Evolutionary conservation across 2,329 filamentous ascomycete species (phyloP).

Genomic region (Gnomoniopsis sp.): DNA sequence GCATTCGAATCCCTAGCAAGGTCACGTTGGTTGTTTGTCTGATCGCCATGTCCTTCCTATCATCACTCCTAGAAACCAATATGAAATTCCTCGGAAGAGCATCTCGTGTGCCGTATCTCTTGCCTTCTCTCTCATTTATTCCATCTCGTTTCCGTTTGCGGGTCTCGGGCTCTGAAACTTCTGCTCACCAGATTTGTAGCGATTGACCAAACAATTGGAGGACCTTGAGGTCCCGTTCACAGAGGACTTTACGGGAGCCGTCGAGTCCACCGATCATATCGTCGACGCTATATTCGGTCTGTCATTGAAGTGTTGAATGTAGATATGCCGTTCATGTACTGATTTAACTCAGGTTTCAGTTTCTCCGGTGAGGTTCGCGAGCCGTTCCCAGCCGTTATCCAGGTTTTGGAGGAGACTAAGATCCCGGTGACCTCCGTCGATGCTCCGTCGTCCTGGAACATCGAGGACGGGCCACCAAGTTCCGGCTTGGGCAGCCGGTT

Average conservation of each 20-base stretch:
- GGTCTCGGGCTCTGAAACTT: not conserved
- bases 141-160: constrained; percentile 1
- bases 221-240: constrained; percentile 82
- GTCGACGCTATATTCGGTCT: constrained; percentile 90
- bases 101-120: not conserved
- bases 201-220: constrained; percentile 78
- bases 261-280: constrained; percentile 71
- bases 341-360: constrained; percentile 66
- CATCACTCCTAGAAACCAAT: not conserved
- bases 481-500: constrained; percentile 77
- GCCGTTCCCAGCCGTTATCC: constrained; percentile 81
- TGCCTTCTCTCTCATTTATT: constrained; percentile 18
- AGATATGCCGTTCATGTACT: not conserved
- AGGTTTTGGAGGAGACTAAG: constrained; percentile 67
- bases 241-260: constrained; percentile 68
- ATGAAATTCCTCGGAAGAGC: too few species aligned
- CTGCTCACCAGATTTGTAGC: constrained; percentile 46
- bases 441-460: constrained; percentile 91
- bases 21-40: not conserved
- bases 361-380: constrained; percentile 92
- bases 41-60: not conserved
- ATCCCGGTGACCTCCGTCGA: constrained; percentile 85
- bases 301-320: constrained; percentile 22
- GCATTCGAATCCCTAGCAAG: not conserved
- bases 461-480: constrained; percentile 77